phyloP scores from a whole-genome alignment of 2,329 filamentous ascomycete genomes.

The Scleromitrula shiraiana region DNA sequence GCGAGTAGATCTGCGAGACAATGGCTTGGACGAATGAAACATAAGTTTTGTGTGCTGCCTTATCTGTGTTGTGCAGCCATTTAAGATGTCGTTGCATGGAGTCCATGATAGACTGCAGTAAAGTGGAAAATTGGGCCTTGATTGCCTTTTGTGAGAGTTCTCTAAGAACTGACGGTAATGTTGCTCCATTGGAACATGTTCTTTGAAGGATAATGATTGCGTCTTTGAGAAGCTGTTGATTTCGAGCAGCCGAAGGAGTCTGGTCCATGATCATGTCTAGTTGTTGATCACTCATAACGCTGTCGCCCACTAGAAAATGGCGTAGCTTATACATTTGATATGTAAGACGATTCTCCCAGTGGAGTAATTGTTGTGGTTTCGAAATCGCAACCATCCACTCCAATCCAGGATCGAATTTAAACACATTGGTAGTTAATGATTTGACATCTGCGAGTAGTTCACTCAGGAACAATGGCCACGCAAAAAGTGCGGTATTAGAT shows the following conservation, averaged over 20 bases:
- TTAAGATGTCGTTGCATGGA: conserved; percentile 22
- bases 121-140: conserved; percentile 14
- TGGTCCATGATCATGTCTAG: neutral
- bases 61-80: conserved; percentile 13
- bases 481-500: conserved; percentile 41
- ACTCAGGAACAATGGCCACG: conserved; percentile 44
- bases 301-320: neutral
- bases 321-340: conserved; percentile 3
- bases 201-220: conserved; percentile 2
- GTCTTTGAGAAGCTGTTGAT: conserved; percentile 3
- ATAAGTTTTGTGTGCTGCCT: conserved; percentile 17
- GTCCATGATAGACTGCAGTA: conserved; percentile 21
- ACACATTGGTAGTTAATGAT: conserved; percentile 34
- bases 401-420: conserved; percentile 35
- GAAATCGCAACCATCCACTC: conserved; percentile 47
- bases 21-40: conserved; percentile 20
- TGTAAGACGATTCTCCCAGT: conserved; percentile 30
- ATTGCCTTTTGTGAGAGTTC: conserved; percentile 8
- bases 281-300: neutral
- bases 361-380: conserved; percentile 39
- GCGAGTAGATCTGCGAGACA: conserved; percentile 20
- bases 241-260: neutral
- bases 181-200: conserved; percentile 11
- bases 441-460: conserved; percentile 39
- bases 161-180: conserved; percentile 12